A percentile compares a stretch with the other conserved stretches of the same genome.
Evolutionary conservation across 352 stramenopile genomes (phyloP).

Genomic region (Phytophthora tentaculata): DNA sequence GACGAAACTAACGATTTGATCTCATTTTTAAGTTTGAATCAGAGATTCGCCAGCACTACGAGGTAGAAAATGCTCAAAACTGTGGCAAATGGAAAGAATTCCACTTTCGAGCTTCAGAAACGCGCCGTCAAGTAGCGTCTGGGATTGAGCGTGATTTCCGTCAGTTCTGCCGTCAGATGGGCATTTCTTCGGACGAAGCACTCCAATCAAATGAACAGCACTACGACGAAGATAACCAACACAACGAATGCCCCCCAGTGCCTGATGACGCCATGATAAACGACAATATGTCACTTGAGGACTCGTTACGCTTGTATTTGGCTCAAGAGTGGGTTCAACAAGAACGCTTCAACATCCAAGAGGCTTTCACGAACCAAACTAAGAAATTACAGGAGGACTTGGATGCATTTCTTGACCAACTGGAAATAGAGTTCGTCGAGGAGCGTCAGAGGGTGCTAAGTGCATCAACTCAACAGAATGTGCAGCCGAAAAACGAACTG

Average conservation of each 20-base stretch:
- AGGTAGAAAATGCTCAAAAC: constrained; percentile 54
- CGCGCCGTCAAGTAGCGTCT: constrained; percentile 26
- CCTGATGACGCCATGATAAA: background rate
- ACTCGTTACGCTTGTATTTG: constrained; percentile 33
- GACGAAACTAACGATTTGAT: background rate
- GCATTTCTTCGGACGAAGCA: constrained; percentile 1
- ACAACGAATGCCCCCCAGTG: background rate
- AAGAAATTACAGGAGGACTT: constrained; percentile 62
- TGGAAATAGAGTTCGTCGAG: constrained; percentile 43
- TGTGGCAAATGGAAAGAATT: constrained; percentile 63
- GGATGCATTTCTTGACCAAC: constrained; percentile 45
- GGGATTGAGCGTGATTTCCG: constrained; percentile 42
- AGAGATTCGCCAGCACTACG: constrained; percentile 64
- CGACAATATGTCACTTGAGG: constrained; percentile 23
- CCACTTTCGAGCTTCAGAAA: constrained; percentile 38
- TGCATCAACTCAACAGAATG: constrained; percentile 4
- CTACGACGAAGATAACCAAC: constrained; percentile 15
- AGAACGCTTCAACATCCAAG: constrained; percentile 74
- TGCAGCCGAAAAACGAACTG: background rate
- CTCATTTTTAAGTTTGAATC: constrained; percentile 71
- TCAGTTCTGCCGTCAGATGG: constrained; percentile 32
- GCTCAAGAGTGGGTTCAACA: constrained; percentile 61
- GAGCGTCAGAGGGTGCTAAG: constrained; percentile 47
- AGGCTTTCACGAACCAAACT: constrained; percentile 69
- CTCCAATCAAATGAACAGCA: background rate